Percentiles rank a stretch among this genome's conserved stretches.
Conservation (phyloP, 768 basidiomycete species). For the Collybiopsis confluens region DNA sequence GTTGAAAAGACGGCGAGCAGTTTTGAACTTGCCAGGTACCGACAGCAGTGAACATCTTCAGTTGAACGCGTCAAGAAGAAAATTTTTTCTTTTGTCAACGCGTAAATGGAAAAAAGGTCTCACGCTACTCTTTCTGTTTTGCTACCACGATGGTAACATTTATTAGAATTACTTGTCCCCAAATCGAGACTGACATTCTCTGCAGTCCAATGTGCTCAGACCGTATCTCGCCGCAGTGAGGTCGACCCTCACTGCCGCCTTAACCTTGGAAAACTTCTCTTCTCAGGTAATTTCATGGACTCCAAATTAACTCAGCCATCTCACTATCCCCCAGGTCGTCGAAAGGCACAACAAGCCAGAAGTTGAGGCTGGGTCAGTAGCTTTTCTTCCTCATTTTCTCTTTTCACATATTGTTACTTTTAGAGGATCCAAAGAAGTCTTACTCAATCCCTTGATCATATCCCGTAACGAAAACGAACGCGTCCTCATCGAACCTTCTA, state of each 20-base stretch:
- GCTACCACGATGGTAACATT: constrained; percentile 46
- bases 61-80: neutral
- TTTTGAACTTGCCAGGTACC: constrained; percentile 56
- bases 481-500: constrained; percentile 93
- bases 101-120: neutral
- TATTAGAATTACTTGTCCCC: neutral
- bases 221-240: constrained; percentile 96
- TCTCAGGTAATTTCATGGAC: constrained; percentile 65
- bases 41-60: constrained; percentile 38
- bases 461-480: constrained; percentile 97
- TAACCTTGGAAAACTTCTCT: constrained; percentile 96
- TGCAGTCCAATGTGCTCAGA: constrained; percentile 88
- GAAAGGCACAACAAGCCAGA: constrained; percentile 98
- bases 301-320: constrained; percentile 12
- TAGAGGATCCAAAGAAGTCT: constrained; percentile 89
- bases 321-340: constrained; percentile 61
- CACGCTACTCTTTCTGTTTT: neutral
- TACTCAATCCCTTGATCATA: constrained; percentile 90
- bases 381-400: neutral
- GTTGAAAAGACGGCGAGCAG: constrained; percentile 7
- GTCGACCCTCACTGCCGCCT: constrained; percentile 93
- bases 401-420: constrained; percentile 4
- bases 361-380: constrained; percentile 75
- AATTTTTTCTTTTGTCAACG: neutral
- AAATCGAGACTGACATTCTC: constrained; percentile 8